Evolutionary conservation across 768 basidiomycete species (phyloP), one percentile per base, ranked within the genome.

Genomic region (Panus rudis): DNA sequence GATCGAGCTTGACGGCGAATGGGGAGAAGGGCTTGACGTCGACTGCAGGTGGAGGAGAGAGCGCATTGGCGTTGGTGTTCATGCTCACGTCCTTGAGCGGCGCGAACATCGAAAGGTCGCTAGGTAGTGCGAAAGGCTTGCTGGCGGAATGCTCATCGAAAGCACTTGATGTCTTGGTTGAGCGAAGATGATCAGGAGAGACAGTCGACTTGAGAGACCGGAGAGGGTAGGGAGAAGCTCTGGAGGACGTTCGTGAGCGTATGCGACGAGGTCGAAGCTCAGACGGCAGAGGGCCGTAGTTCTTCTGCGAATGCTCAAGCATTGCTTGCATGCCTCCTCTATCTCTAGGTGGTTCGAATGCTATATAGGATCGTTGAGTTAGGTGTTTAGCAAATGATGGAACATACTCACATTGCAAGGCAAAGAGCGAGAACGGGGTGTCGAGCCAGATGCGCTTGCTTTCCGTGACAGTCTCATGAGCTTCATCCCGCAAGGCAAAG

Each of bases 391-490:
- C 48, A 25, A 41, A 35, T 14, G 17, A 20, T 57, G 27, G 2
- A 48, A 38, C 16, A 7, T 4, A 71, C 81, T 63, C 54, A 87
- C 86, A 73, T 62, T 89, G 85, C 31, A 85, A 21, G 6, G 81
- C 80, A 38, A 73, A 86, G n/a, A 79, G 20, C 0, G 84, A 88
- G 52, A 84, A 80, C 0, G 84, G 75, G 0, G 86, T 90, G 52
- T 89, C 86, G 0, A 52, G 37, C 86, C 84, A 88, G 1, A 60
- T 49, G 8, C 68, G 71, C 59, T 76, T 70, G 54, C 86, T 90
- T 56, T 86, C 84, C 2, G 60, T 64, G 4, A 88, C 79, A 0
- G 78, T 76, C 17, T 68, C 73, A 27, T 83, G 69, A 4, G 74
- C 85, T 60, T 89, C 85, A 39, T 81, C 75, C 28, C 74, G 69